These are phyloP conservation scores for Candida dendrica DNA, from an alignment of 805 yeast species.

Conservation along the genomic window DNA sequence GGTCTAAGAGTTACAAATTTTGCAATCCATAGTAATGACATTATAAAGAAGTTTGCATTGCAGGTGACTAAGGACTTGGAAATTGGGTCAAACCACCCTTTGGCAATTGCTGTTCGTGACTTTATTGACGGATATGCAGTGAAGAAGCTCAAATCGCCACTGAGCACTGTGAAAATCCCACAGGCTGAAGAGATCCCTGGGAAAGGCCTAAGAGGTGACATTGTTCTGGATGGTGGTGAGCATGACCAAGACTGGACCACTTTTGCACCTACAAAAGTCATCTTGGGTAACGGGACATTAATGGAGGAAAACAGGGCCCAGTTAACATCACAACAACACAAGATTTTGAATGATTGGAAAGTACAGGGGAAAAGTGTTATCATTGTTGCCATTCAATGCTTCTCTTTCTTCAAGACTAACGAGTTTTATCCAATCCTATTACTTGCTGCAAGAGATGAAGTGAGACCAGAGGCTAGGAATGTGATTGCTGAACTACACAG, in stretches of 20 bases:
- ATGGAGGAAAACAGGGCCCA: conserved; percentile 39
- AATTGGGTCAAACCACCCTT: conserved; percentile 59
- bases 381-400: conserved; percentile 38
- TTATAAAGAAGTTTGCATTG: conserved; percentile 13
- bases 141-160: conserved; percentile 8
- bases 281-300: conserved; percentile 56
- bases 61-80: conserved; percentile 57
- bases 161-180: conserved; percentile 32
- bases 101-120: conserved; percentile 49
- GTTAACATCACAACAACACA: conserved; percentile 27
- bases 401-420: conserved; percentile 20
- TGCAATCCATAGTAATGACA: conserved; percentile 19
- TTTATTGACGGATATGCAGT: conserved; percentile 23
- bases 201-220: conserved; percentile 46
- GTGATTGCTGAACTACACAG: conserved; percentile 37
- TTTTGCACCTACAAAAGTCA: conserved; percentile 28
- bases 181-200: conserved; percentile 51
- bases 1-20: conserved; percentile 49
- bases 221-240: conserved; percentile 17
- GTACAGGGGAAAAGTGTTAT: conserved; percentile 56
- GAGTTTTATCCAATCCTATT: conserved; percentile 35
- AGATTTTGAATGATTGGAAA: conserved; percentile 47
- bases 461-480: conserved; percentile 47
- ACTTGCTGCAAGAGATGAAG: conserved; percentile 54
- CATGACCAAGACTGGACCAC: conserved; percentile 25